A percentile compares a stretch with the other conserved stretches of the same genome.
Evolutionary conservation across 495 filamentous ascomycete genomes (phyloP).

Genomic region (Penicillium macrosclerotiorum): DNA sequence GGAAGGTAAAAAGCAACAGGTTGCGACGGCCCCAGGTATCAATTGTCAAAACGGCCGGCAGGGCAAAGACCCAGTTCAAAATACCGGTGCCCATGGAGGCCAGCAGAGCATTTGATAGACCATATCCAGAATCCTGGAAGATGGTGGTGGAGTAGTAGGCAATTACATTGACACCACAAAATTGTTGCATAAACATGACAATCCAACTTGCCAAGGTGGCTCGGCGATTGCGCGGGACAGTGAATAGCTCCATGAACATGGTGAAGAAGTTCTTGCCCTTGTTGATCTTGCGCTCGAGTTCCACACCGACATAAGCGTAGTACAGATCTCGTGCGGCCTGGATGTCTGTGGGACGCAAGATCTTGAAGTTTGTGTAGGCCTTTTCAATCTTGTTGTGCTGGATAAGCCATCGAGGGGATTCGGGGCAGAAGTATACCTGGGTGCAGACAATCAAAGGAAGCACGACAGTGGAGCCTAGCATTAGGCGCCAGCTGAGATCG

Average conservation of each 20-base stretch:
- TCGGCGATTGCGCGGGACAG: constrained; percentile 51
- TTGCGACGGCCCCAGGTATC: constrained; percentile 63
- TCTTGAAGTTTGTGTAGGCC: constrained; percentile 45
- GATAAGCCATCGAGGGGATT: constrained; percentile 68
- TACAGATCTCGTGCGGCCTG: constrained; percentile 54
- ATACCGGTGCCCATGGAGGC: constrained; percentile 64
- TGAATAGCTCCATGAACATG: constrained; percentile 53
- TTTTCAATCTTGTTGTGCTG: constrained; percentile 49
- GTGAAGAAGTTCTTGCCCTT: constrained; percentile 46
- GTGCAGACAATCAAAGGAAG: constrained; percentile 42
- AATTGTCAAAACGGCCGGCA: constrained; percentile 67
- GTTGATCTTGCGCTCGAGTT: constrained; percentile 45
- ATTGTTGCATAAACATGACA: constrained; percentile 53
- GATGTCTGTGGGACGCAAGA: constrained; percentile 44
- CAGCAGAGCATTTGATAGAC: constrained; percentile 45
- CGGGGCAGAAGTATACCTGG: constrained; percentile 60
- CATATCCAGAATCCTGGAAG: constrained; percentile 50
- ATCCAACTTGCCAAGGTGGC: constrained; percentile 52
- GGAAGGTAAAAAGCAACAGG: constrained; percentile 64
- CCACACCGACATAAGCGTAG: constrained; percentile 49
- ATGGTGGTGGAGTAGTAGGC: constrained; percentile 57
- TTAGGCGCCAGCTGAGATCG: constrained; percentile 45
- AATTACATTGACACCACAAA: constrained; percentile 54
- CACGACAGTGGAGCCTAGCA: constrained; percentile 47
- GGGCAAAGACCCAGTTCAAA: constrained; percentile 63